Base-by-base conservation (phyloP, 257 asterid genomes). In the Primulina huaijiensis region DNA sequence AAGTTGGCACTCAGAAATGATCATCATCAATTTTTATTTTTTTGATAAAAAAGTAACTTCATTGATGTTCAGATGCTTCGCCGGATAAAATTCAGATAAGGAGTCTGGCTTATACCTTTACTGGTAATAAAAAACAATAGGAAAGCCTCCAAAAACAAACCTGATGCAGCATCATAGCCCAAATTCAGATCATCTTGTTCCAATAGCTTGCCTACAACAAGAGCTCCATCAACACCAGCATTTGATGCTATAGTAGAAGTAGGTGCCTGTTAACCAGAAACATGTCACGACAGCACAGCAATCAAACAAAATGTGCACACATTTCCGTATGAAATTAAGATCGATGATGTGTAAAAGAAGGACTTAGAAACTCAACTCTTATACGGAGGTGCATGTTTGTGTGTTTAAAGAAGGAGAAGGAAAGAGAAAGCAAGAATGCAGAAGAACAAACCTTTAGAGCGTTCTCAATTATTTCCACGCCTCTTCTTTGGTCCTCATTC, bases 121-220 rank as follows among this genome's bases (percentile, higher is more conserved):
- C 12, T 31, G 73, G 60, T 40, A 66, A 61, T 60, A 37, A 27
- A 64, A 23, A 59, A 35, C 46, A 27, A 73, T 66, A 34, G 74
- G 58, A 74, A 38, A 70, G 65, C 55, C 53, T 21, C 7, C 30
- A 59, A 30, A 27, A 27, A 75, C 84, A 71, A 76, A 92, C 98
- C 98, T 92, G 80, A 83, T 35, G 95, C 89, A 71, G 98, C 96
- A 81, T 92, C 95, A 64, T 79, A 92, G 67, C 98, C 98, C 27
- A 88, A 75, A 82, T 80, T 81, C 38, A 69, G 80, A 77, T 89
- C 86, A 79, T 87, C 85, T 78, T 92, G 96, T 67, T 89, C 98
- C 84, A 88, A 80, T 31, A 92, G 82, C 75, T 87, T 88, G 76
- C 94, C 95, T 64, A 88, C 16, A 72, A 92, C 82, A 34, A 89